These are phyloP conservation scores for Boletus barrowsii DNA, from an alignment of 768 basidiomycete genomes.

Conservation along the genomic window DNA sequence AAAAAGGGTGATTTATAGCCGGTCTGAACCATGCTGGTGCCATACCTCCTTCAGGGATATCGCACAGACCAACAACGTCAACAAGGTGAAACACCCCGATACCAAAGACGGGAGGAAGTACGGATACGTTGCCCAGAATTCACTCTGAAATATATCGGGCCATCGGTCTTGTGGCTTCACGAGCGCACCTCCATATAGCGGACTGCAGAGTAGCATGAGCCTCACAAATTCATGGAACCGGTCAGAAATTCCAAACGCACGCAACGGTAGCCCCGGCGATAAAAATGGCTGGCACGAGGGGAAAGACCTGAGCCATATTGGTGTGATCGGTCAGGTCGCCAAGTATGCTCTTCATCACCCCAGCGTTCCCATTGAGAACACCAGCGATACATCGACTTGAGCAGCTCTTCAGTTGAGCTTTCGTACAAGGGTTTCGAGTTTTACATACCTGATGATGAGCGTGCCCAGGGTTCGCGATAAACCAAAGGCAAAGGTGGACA, in stretches of 20 bases:
- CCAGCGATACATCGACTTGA: conserved; percentile 36
- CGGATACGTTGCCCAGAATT: conserved; percentile 36
- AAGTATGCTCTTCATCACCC: conserved; percentile 70
- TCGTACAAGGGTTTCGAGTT: not conserved
- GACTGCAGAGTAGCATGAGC: conserved; percentile 32
- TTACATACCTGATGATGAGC: conserved; percentile 51
- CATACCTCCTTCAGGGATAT: conserved; percentile 33
- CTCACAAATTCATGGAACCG: not conserved
- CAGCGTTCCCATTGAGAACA: conserved; percentile 37
- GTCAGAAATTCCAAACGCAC: conserved; percentile 10
- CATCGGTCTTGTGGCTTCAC: conserved; percentile 54
- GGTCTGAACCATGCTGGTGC: not conserved
- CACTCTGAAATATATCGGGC: conserved; percentile 43
- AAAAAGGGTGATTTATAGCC: not conserved
- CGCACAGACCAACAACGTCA: conserved; percentile 16
- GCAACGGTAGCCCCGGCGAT: conserved; percentile 30
- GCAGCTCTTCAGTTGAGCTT: not conserved
- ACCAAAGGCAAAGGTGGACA: conserved; percentile 61
- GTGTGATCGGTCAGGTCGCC: conserved; percentile 52
- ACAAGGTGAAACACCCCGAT: conserved; percentile 14
- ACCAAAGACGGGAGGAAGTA: conserved; percentile 38
- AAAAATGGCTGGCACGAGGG: conserved; percentile 29
- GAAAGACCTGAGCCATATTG: conserved; percentile 36
- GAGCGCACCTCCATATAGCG: conserved; percentile 57
- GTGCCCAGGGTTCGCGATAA: conserved; percentile 54